Percentiles rank a stretch among this genome's conserved stretches.
Conservation (phyloP, 129 eudicot species). For the Flaveria bidentis region DNA sequence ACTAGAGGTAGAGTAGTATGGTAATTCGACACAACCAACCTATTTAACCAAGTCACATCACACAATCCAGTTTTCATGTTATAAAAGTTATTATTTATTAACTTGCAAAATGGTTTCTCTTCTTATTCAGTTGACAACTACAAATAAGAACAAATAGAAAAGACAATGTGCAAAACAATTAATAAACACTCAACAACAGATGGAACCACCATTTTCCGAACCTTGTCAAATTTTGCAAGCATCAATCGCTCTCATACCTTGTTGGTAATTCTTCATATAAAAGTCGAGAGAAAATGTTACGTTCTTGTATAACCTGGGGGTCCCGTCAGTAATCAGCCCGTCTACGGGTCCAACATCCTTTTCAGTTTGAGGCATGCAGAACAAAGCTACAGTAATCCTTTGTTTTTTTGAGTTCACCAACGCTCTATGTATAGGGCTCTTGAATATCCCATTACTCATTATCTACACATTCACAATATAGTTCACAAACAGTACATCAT, state of each 20-base stretch:
- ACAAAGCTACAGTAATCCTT: slow-evolving; percentile 55
- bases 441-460: slow-evolving; percentile 68
- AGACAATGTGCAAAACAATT: slow-evolving; percentile 30
- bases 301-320: slow-evolving; percentile 44
- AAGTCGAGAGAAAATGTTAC: slow-evolving; percentile 33
- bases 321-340: slow-evolving; percentile 38
- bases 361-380: slow-evolving; percentile 46
- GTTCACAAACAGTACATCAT: too few relatives aligned
- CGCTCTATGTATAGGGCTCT: slow-evolving; percentile 64
- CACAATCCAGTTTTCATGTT: too few relatives aligned
- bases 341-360: slow-evolving; percentile 54
- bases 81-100: too few relatives aligned
- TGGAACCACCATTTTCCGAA: slow-evolving; percentile 2
- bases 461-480: slow-evolving; percentile 33
- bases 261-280: slow-evolving; percentile 46
- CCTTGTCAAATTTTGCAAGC: slow-evolving; percentile 39
- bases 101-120: not conserved
- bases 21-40: not conserved
- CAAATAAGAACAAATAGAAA: slow-evolving; percentile 37
- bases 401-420: slow-evolving; percentile 41
- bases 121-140: not conserved
- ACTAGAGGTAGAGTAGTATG: not conserved
- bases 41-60: too few relatives aligned
- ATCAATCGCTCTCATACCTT: slow-evolving; percentile 46
- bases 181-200: not conserved